phyloP scores from a whole-genome alignment of 257 asterid genomes.

The Primulina tabacum region DNA sequence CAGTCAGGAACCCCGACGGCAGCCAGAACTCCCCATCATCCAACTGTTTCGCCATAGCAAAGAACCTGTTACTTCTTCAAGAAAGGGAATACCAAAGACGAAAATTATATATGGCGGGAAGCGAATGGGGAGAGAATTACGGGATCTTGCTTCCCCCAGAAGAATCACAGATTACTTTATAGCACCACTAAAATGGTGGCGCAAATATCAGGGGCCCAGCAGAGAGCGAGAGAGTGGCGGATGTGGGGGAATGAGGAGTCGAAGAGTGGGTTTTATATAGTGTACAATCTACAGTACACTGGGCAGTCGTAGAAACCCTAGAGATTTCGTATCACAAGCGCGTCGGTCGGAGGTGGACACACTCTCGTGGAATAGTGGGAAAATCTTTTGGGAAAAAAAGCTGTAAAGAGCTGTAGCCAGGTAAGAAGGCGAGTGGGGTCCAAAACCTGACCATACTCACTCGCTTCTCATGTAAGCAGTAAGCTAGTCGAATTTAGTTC shows the following conservation, averaged over 20 bases:
- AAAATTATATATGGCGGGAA: conserved; percentile 22
- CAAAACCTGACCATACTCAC: conserved; percentile 45
- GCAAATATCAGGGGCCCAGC: conserved; percentile 28
- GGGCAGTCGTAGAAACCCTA: neutral
- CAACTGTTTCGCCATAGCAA: conserved; percentile 38
- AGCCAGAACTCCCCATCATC: conserved; percentile 56
- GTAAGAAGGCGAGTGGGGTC: conserved; percentile 38
- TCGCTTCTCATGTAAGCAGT: conserved; percentile 56
- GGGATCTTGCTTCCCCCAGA: conserved; percentile 28
- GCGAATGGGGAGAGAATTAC: conserved; percentile 4
- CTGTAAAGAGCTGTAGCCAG: conserved; percentile 52
- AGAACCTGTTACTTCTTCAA: neutral
- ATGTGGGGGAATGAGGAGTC: conserved; percentile 3
- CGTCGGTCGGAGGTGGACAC: conserved; percentile 18
- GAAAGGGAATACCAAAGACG: neutral
- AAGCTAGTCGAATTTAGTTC: conserved; percentile 18
- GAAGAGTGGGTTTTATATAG: neutral
- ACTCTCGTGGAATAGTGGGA: conserved; percentile 24
- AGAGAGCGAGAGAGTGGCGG: neutral
- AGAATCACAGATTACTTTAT: conserved; percentile 26
- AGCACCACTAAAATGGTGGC: conserved; percentile 24
- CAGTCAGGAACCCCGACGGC: conserved; percentile 50
- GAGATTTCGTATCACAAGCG: neutral
- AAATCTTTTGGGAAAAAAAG: conserved; percentile 6
- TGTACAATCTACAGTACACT: neutral